Percentiles rank a stretch among this genome's conserved stretches.
Conservation (phyloP, 1,139 yeast genomes). For the Blastobotrys raffinosifermentans region DNA sequence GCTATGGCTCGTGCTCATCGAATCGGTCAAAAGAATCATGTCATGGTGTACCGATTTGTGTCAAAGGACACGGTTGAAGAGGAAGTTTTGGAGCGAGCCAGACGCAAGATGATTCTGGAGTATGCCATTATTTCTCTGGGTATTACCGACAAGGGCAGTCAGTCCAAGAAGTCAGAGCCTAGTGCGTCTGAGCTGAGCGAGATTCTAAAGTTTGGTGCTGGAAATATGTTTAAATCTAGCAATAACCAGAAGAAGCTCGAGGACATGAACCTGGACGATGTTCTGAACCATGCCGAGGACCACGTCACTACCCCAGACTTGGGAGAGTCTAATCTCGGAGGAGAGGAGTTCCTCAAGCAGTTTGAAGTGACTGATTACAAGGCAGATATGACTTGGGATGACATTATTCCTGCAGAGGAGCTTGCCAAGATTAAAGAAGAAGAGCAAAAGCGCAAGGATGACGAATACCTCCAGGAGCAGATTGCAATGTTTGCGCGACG, state of each 20-base stretch:
- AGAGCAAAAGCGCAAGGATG: constrained; percentile 81
- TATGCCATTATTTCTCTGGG: constrained; percentile 96
- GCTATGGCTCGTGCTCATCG: constrained; percentile 96
- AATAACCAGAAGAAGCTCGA: constrained; percentile 91
- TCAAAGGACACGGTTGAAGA: constrained; percentile 79
- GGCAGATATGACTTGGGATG: constrained; percentile 99
- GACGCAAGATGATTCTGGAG: constrained; percentile 96
- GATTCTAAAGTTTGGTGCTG: constrained; percentile 96
- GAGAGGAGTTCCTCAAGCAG: constrained; percentile 94
- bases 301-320: constrained; percentile 93
- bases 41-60: constrained; percentile 70
- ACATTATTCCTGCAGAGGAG: constrained; percentile 95
- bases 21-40: constrained; percentile 84
- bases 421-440: constrained; percentile 82
- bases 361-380: constrained; percentile 98
- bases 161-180: constrained; percentile 61
- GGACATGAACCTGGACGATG: constrained; percentile 92
- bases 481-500: constrained; percentile 81
- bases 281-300: constrained; percentile 93
- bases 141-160: constrained; percentile 63
- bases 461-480: constrained; percentile 80
- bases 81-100: constrained; percentile 76
- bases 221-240: constrained; percentile 89
- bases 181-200: constrained; percentile 80
- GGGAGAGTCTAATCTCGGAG: constrained; percentile 95